Evolutionary conservation across 192 early-diverging fungal genomes (phyloP).

Genomic region (Phycomyces nitens): DNA sequence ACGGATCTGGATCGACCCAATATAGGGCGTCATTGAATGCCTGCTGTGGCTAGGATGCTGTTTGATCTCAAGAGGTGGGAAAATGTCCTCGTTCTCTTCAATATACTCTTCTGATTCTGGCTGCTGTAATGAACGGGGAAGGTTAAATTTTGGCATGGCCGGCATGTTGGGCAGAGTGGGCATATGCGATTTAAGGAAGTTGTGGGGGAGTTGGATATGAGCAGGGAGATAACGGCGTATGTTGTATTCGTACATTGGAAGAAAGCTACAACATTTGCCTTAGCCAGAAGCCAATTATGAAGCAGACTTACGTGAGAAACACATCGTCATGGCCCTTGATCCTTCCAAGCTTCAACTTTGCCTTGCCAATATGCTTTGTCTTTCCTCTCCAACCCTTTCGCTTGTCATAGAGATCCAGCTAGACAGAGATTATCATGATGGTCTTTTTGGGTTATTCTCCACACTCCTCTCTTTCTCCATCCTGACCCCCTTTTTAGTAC

Average conservation of each 20-base stretch:
- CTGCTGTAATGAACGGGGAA: neutral
- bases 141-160: slow-evolving; percentile 9
- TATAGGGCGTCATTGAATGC: slow-evolving; percentile 30
- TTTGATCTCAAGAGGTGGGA: neutral
- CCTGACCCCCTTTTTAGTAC: slow-evolving; percentile 8
- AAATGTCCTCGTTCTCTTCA: neutral
- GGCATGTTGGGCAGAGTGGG: slow-evolving; percentile 18
- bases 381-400: slow-evolving; percentile 30
- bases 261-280: slow-evolving; percentile 15
- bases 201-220: slow-evolving; percentile 32
- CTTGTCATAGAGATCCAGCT: slow-evolving; percentile 41
- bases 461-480: no score
- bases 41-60: slow-evolving; percentile 27
- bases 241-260: slow-evolving; percentile 40
- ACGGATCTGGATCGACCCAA: slow-evolving; percentile 34
- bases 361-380: slow-evolving; percentile 35
- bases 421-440: no score
- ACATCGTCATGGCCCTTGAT: slow-evolving; percentile 29
- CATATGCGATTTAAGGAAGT: slow-evolving; percentile 31
- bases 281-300: no score
- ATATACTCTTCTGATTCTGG: neutral
- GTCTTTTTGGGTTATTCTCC: neutral
- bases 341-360: slow-evolving; percentile 31
- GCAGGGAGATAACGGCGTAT: slow-evolving; percentile 26
- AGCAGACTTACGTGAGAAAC: slow-evolving; percentile 39